phyloP scores from a whole-genome alignment of 2,329 filamentous ascomycete species.

The Ascochyta viciae-villosae region DNA sequence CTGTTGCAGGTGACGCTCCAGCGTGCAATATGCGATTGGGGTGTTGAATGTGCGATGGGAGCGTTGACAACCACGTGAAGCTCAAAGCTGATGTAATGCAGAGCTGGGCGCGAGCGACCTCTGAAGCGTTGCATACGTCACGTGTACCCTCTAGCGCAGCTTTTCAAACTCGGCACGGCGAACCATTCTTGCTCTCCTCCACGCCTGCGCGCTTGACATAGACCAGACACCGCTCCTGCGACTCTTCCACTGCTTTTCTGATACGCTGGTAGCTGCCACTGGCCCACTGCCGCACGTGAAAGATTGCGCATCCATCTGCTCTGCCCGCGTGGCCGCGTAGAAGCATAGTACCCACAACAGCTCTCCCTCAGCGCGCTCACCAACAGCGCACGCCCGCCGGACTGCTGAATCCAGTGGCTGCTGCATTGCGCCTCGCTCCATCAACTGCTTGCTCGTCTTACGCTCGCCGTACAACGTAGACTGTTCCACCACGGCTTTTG shows the following conservation, averaged over 20 bases:
- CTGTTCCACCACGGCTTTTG: constrained; percentile 28
- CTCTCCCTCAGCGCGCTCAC: constrained; percentile 29
- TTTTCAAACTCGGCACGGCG: constrained; percentile 23
- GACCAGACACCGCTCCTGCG: constrained; percentile 26
- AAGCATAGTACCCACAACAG: constrained; percentile 26
- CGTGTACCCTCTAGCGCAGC: constrained; percentile 15
- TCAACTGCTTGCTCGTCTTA: constrained; percentile 34
- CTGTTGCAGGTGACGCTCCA: too few relatives aligned
- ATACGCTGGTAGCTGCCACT: constrained; percentile 30
- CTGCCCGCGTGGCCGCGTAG: constrained; percentile 34
- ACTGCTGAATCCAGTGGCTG: constrained; percentile 22
- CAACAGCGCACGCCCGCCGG: constrained; percentile 26
- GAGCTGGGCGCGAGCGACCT: neutral
- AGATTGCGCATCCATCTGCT: constrained; percentile 26
- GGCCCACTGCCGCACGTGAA: constrained; percentile 24
- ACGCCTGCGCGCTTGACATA: constrained; percentile 32
- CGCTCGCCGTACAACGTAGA: constrained; percentile 39
- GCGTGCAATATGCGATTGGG: too few relatives aligned
- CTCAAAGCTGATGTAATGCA: neutral
- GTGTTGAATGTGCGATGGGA: too few relatives aligned
- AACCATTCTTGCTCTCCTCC: constrained; percentile 18
- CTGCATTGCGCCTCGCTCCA: constrained; percentile 26
- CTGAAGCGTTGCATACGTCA: constrained; percentile 11
- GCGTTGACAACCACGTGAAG: neutral
- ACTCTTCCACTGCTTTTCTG: constrained; percentile 28